Evolutionary conservation across 257 asterid genomes (phyloP).

Genomic region (Solanum chmielewskii): DNA sequence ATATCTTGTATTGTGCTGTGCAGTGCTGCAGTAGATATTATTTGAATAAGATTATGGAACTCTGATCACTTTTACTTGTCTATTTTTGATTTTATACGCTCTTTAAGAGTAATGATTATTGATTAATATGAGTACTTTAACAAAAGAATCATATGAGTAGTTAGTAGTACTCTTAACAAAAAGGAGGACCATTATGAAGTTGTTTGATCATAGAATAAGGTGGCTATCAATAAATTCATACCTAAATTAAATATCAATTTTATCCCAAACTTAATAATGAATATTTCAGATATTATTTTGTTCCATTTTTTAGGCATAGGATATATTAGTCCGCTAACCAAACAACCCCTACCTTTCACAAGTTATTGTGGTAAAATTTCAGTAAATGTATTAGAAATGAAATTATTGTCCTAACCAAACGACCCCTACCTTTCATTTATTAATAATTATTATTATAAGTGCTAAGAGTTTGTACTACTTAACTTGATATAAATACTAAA

Average conservation of each 20-base stretch:
- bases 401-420: not conserved
- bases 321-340: not conserved
- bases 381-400: not conserved
- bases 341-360: not conserved
- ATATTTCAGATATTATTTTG: too few relatives aligned
- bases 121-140: too few relatives aligned
- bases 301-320: not conserved
- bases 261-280: not conserved
- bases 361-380: not conserved
- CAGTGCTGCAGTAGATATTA: not conserved
- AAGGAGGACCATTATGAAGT: not conserved
- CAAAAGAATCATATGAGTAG: too few relatives aligned
- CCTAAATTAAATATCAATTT: not conserved
- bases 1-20: too few relatives aligned
- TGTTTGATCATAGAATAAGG: not conserved
- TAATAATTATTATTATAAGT: too few relatives aligned
- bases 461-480: not conserved
- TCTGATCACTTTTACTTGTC: too few relatives aligned
- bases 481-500: not conserved
- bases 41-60: not conserved
- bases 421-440: not conserved
- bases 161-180: not conserved
- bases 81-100: too few relatives aligned
- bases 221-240: not conserved
- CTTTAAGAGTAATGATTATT: too few relatives aligned